Percentiles rank a stretch among this genome's conserved stretches.
These are phyloP conservation scores for Erythrobasidium hasegawianum DNA, from an alignment of 1,284 basidiomycete species.

Conservation along the genomic window DNA sequence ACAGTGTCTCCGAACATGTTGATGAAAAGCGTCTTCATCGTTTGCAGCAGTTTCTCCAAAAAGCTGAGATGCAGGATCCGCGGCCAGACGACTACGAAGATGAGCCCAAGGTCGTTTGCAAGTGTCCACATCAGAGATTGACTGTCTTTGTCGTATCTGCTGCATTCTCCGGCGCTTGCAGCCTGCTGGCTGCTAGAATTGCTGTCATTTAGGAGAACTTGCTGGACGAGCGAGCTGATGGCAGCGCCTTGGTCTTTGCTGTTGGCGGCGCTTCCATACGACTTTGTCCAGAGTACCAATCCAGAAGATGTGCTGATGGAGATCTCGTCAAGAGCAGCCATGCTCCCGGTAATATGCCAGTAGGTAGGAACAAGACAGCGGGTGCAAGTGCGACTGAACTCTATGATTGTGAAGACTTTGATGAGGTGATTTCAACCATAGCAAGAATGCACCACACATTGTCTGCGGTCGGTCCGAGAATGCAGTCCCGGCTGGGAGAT, in stretches of 20 bases:
- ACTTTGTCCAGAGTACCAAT: slow-evolving; percentile 75
- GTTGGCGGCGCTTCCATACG: slow-evolving; percentile 26
- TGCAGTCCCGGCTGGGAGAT: no score
- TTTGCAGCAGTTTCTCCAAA: slow-evolving; percentile 76
- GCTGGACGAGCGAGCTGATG: slow-evolving; percentile 48
- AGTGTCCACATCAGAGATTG: slow-evolving; percentile 77
- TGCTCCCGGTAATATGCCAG: no score
- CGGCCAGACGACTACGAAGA: slow-evolving; percentile 95
- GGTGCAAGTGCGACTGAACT: no score
- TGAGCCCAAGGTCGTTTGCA: slow-evolving; percentile 85
- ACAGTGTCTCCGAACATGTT: slow-evolving; percentile 60
- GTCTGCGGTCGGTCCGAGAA: no score
- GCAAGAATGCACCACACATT: no score
- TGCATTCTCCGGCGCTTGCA: slow-evolving; percentile 2
- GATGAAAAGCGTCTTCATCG: slow-evolving; percentile 77
- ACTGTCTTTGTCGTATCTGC: slow-evolving; percentile 50
- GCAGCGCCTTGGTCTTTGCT: slow-evolving; percentile 3
- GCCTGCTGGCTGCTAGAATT: slow-evolving; percentile 60
- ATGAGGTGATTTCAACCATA: no score
- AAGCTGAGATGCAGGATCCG: slow-evolving; percentile 93
- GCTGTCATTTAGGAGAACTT: slow-evolving; percentile 68
- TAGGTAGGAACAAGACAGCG: no score
- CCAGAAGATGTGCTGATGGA: slow-evolving; percentile 60
- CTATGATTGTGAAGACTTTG: no score
- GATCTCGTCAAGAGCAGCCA: slow-evolving; percentile 15